Conservation (phyloP, 1,139 yeast genomes). For the Geotrichum fermentans region DNA sequence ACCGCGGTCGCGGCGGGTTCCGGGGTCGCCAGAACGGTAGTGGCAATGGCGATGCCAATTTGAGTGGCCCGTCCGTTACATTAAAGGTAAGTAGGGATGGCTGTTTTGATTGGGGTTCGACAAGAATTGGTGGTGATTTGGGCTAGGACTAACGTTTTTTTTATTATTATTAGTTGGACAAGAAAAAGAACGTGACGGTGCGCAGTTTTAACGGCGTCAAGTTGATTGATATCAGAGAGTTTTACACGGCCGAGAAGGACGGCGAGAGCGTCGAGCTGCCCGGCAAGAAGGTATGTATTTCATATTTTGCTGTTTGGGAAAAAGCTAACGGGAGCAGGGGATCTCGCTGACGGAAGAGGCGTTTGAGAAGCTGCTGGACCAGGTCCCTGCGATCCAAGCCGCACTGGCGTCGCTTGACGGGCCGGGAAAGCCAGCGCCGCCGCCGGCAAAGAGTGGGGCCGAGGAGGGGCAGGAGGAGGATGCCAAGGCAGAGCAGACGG, state of each 20-base stretch:
- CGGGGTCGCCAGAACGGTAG: slow-evolving; percentile 9
- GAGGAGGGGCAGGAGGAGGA: too few species aligned
- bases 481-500: background rate
- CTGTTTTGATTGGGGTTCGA: too few species aligned
- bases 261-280: slow-evolving; percentile 54
- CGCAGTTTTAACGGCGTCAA: slow-evolving; percentile 60
- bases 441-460: background rate
- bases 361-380: slow-evolving; percentile 55
- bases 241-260: slow-evolving; percentile 50
- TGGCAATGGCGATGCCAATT: slow-evolving; percentile 2
- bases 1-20: slow-evolving; percentile 11
- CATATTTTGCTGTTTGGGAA: background rate
- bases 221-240: slow-evolving; percentile 77
- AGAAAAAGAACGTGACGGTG: slow-evolving; percentile 66
- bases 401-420: slow-evolving; percentile 45
- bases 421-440: background rate
- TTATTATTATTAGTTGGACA: slow-evolving; percentile 46
- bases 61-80: slow-evolving; percentile 16
- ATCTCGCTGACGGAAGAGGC: slow-evolving; percentile 69
- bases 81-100: slow-evolving; percentile 17
- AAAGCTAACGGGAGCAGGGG: slow-evolving; percentile 41
- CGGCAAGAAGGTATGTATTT: slow-evolving; percentile 53
- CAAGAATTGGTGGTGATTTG: too few species aligned
- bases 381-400: slow-evolving; percentile 52
- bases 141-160: background rate